Evolutionary conservation across 495 filamentous ascomycete species (phyloP).

Genomic region (Penicillium paxilli): DNA sequence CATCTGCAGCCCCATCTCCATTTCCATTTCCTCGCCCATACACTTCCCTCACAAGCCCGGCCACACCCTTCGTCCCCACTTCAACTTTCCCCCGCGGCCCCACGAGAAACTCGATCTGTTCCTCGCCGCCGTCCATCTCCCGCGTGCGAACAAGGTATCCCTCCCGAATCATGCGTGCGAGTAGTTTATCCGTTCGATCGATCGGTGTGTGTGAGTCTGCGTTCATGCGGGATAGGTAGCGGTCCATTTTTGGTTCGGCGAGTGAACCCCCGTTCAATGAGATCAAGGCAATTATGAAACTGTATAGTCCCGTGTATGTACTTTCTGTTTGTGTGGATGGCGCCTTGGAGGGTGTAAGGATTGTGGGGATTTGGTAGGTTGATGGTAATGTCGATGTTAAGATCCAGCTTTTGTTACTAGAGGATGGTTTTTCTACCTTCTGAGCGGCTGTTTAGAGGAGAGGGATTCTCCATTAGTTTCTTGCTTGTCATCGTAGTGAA

Average conservation of each 20-base stretch:
- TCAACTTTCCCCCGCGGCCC: constrained; percentile 86
- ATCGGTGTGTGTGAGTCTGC: constrained; percentile 71
- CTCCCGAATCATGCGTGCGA: constrained; percentile 75
- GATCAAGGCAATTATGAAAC: constrained; percentile 75
- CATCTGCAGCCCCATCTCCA: constrained; percentile 27
- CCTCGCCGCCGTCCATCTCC: constrained; percentile 68
- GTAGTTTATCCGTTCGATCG: constrained; percentile 72
- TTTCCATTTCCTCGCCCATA: constrained; percentile 41
- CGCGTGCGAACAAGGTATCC: constrained; percentile 77
- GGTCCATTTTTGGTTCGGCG: constrained; percentile 67
- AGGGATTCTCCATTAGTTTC: background rate
- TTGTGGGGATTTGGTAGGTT: constrained; percentile 59
- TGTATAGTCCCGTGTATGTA: constrained; percentile 78
- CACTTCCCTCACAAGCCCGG: constrained; percentile 65
- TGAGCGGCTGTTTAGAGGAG: constrained; percentile 53
- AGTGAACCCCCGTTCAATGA: constrained; percentile 68
- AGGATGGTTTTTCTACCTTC: constrained; percentile 46
- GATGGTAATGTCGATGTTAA: constrained; percentile 69
- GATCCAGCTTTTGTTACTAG: constrained; percentile 69
- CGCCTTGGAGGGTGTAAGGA: constrained; percentile 67
- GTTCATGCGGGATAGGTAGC: constrained; percentile 75
- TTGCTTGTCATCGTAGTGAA: too few relatives aligned
- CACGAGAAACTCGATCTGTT: constrained; percentile 72
- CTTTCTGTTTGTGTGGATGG: constrained; percentile 66
- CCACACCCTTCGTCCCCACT: constrained; percentile 71